These are phyloP conservation scores for Sporothrix inflata DNA, from an alignment of 2,329 filamentous ascomycete genomes.

Conservation along the genomic window DNA sequence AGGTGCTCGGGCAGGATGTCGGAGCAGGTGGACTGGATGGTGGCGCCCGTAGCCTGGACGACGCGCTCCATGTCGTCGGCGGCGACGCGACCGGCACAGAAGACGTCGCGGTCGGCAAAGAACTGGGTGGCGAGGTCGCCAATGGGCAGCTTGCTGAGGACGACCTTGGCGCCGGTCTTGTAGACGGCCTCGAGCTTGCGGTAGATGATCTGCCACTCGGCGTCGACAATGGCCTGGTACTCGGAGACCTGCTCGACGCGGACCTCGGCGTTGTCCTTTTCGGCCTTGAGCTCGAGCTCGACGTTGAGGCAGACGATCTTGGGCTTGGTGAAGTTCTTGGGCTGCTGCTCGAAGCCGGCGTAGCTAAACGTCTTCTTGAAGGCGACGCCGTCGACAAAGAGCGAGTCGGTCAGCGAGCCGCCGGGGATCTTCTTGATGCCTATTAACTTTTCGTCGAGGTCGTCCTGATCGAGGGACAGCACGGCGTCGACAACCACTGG, in stretches of 20 bases:
- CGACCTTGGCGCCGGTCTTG: conserved; percentile 94
- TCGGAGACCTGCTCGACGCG: conserved; percentile 97
- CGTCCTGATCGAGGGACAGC: conserved; percentile 90
- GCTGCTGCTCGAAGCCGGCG: conserved; percentile 98
- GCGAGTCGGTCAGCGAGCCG: conserved; percentile 91
- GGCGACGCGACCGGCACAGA: conserved; percentile 93
- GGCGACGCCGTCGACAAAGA: conserved; percentile 96
- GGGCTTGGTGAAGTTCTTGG: conserved; percentile 90
- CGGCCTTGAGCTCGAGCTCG: conserved; percentile 95
- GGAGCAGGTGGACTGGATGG: conserved; percentile 92
- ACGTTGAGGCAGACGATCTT: conserved; percentile 98
- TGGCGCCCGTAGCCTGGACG: conserved; percentile 90
- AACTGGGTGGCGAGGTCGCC: conserved; percentile 97
- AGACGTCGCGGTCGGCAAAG: conserved; percentile 97
- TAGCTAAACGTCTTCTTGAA: conserved; percentile 99
- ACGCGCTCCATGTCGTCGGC: conserved; percentile 95
- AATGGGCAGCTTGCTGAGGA: conserved; percentile 95
- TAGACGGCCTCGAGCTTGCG: conserved; percentile 96
- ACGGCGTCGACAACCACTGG: conserved; percentile 95
- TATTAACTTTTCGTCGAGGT: conserved; percentile 96
- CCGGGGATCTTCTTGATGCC: conserved; percentile 98
- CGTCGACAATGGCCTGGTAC: conserved; percentile 98
- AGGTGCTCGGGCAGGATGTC: conserved; percentile 89
- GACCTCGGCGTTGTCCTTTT: conserved; percentile 99
- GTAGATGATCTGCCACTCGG: conserved; percentile 99